Conservation (phyloP, 768 basidiomycete genomes). For the Tephrocybe sp. region DNA sequence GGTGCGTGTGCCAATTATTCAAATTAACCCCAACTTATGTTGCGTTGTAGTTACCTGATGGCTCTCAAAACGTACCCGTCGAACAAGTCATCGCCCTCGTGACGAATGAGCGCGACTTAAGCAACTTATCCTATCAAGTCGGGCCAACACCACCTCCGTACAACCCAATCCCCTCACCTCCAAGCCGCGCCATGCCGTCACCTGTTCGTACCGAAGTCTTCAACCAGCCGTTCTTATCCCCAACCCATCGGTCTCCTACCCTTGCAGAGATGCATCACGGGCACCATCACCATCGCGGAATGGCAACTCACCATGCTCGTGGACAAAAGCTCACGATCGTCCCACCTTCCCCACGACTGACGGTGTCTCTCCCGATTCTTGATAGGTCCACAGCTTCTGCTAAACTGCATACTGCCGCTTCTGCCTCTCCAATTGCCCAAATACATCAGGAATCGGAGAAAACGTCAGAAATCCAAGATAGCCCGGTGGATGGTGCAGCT, state of each 20-base stretch:
- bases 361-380: slow-evolving; percentile 7
- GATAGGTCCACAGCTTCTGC: slow-evolving; percentile 5
- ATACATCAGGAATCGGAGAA: background rate
- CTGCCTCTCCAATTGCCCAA: background rate
- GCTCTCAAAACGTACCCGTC: slow-evolving; percentile 53
- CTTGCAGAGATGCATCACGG: slow-evolving; percentile 30
- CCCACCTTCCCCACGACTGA: slow-evolving; percentile 18
- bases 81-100: slow-evolving; percentile 66
- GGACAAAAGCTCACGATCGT: slow-evolving; percentile 16
- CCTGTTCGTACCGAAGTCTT: slow-evolving; percentile 20
- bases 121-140: slow-evolving; percentile 17
- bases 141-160: slow-evolving; percentile 25
- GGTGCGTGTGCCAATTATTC: too few relatives aligned
- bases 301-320: slow-evolving; percentile 11
- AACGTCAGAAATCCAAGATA: background rate
- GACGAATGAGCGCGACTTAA: slow-evolving; percentile 47
- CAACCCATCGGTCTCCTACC: slow-evolving; percentile 27
- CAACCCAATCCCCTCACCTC: slow-evolving; percentile 25
- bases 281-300: slow-evolving; percentile 14
- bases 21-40: too few relatives aligned
- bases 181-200: slow-evolving; percentile 20
- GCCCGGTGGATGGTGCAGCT: slow-evolving; percentile 23
- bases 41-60: slow-evolving; percentile 54
- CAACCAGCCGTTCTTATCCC: slow-evolving; percentile 24
- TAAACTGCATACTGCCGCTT: background rate